Conservation (phyloP, 345 rosid genomes). For the Ceriops tagal region DNA sequence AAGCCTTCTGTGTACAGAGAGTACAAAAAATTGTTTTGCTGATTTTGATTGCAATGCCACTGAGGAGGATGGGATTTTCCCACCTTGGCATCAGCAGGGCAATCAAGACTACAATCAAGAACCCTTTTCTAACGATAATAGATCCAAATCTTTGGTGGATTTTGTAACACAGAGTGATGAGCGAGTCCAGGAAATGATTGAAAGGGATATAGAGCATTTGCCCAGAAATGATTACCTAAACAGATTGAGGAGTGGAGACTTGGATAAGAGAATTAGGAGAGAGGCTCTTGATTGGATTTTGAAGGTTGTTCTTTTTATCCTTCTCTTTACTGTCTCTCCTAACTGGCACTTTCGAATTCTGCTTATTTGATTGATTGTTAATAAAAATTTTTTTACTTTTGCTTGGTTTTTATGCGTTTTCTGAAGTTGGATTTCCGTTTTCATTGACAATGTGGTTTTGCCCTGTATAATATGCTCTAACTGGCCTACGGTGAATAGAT, state of each 20-base stretch:
- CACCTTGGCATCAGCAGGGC: constrained; percentile 1
- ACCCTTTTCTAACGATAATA: neutral
- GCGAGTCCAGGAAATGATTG: constrained; percentile 25
- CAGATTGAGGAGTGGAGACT: constrained; percentile 54
- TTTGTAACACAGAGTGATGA: constrained; percentile 48
- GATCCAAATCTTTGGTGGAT: constrained; percentile 13
- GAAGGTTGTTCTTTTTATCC: constrained; percentile 39
- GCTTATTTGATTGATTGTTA: constrained; percentile 1
- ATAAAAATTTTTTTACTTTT: neutral
- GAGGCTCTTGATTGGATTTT: constrained; percentile 58
- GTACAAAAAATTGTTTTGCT: constrained; percentile 29
- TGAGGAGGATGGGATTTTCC: constrained; percentile 3
- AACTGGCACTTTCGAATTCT: neutral
- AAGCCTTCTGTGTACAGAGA: constrained; percentile 53
- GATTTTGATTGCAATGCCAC: constrained; percentile 28
- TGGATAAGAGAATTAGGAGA: constrained; percentile 41
- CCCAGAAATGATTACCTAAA: constrained; percentile 42
- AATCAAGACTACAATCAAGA: constrained; percentile 6
- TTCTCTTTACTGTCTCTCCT: neutral
- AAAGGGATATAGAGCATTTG: constrained; percentile 43
- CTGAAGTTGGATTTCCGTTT: neutral
- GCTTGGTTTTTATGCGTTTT: constrained; percentile 2
- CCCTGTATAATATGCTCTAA: neutral
- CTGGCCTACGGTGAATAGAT: neutral
- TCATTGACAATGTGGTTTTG: neutral